Evolutionary conservation across 2,329 filamentous ascomycete species (phyloP).

Genomic region (Tothia fuscella): DNA sequence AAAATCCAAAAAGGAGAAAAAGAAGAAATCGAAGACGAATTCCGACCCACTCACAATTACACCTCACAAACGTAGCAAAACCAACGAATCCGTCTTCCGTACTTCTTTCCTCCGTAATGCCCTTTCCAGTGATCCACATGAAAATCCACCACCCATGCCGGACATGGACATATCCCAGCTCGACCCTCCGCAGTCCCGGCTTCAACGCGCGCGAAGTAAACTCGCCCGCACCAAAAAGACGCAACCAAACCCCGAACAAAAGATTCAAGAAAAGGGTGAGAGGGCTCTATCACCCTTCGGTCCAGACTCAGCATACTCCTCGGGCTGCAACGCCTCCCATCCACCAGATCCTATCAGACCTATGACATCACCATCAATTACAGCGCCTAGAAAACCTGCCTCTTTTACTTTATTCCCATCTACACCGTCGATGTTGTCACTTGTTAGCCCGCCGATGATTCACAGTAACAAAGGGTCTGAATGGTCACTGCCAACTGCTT

Average conservation of each 20-base stretch:
- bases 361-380: background rate
- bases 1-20: no score
- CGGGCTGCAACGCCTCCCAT: background rate
- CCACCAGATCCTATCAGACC: constrained; percentile 1
- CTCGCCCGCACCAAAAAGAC: background rate
- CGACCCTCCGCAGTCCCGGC: background rate
- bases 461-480: constrained; percentile 5
- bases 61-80: background rate
- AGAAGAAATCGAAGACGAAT: no score
- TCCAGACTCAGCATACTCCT: constrained; percentile 8
- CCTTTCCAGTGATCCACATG: background rate
- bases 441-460: background rate
- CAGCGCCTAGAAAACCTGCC: background rate
- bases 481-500: background rate
- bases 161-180: no score
- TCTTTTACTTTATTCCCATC: constrained; percentile 5
- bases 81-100: background rate
- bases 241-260: background rate
- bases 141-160: background rate
- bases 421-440: background rate
- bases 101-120: constrained; percentile 3
- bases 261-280: background rate
- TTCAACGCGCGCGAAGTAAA: background rate
- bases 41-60: no score
- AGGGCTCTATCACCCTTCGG: background rate